Conservation (phyloP, 495 filamentous ascomycete genomes). For the Diplogelasinospora grovesii region DNA sequence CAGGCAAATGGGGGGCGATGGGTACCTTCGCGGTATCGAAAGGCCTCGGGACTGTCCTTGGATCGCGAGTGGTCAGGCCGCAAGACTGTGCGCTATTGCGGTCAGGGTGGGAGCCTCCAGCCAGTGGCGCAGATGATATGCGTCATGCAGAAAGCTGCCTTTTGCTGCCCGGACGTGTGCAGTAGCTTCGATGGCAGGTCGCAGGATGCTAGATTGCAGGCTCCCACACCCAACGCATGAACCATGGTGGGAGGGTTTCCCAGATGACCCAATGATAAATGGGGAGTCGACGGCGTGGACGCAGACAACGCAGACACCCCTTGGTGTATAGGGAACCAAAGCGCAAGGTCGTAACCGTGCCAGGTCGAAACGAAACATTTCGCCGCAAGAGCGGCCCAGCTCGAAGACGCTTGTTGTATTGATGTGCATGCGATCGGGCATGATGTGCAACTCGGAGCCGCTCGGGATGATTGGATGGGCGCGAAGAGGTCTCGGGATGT, state of each 20-base stretch:
- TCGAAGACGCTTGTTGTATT: background rate
- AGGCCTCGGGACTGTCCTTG: conserved; percentile 9
- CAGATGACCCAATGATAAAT: background rate
- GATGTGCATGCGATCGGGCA: conserved; percentile 3
- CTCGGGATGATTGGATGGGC: conserved; percentile 20
- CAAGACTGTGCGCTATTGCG: background rate
- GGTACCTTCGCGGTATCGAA: conserved; percentile 1
- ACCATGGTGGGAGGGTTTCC: too few species aligned
- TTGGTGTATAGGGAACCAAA: background rate
- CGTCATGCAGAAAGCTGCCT: conserved; percentile 28
- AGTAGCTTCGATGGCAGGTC: conserved; percentile 12
- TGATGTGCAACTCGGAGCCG: conserved; percentile 18
- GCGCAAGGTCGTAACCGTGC: background rate
- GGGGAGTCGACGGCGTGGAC: background rate
- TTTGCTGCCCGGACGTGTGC: conserved; percentile 12
- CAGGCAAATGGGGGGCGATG: conserved; percentile 1
- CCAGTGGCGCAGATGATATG: conserved; percentile 24
- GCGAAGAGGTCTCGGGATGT: conserved; percentile 21
- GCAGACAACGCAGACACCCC: background rate
- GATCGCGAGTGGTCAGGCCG: conserved; percentile 7
- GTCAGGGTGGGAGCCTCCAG: background rate
- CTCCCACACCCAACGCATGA: conserved; percentile 6
- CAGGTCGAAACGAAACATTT: conserved; percentile 3
- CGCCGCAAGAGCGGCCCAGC: conserved; percentile 3
- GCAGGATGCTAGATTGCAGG: background rate